Evolutionary conservation across 345 rosid genomes (phyloP), one percentile per base, ranked within the genome.

Genomic region (Citrus mangshanensis): DNA sequence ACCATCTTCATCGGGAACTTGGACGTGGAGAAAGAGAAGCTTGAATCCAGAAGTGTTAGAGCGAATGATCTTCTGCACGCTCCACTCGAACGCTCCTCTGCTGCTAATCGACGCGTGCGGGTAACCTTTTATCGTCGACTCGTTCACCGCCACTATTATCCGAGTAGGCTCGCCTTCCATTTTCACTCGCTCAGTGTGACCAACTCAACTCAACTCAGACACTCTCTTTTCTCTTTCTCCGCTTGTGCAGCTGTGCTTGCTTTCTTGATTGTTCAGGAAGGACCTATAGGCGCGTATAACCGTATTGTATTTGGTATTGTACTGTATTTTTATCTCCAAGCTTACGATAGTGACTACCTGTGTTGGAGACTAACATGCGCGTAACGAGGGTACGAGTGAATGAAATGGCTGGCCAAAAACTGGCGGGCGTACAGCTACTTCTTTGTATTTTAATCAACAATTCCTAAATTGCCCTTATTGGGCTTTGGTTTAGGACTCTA

Each of bases 1-100:
- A 96, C 98, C 99, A 83, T 96, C 97, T 89, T 90, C 97, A 81
- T 96, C 98, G 30, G 93, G 97, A 68, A 94, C 97, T 88, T 94
- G 99, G 51, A 91, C 99, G 56, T 93, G 99, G 82, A 96, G 94
- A 84, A 96, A 94, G 62, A 94, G 97, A 76, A 96, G 89, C 87
- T 85, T 91, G 89, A 93, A 96, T 22, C 91, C 98, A 46, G 91
- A 59, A 37, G 90, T 83, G 75, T 94, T 96, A 12, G 92, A 88
- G 61, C 93, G 90, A 32, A 96, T 91, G 80, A 96, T 93, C 93
- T 94, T 96, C 81, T 87, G 77, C 77, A 94, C 83, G 38, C 93
- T 90, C 99, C 99, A 96, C 68, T 91, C 97, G 84, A 94, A 96
- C 37, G 99, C 99, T 63, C 97, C 90, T 63, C 78, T 88, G 91